phyloP scores from a whole-genome alignment of 257 asterid species.

The Forsythia suspensa region DNA sequence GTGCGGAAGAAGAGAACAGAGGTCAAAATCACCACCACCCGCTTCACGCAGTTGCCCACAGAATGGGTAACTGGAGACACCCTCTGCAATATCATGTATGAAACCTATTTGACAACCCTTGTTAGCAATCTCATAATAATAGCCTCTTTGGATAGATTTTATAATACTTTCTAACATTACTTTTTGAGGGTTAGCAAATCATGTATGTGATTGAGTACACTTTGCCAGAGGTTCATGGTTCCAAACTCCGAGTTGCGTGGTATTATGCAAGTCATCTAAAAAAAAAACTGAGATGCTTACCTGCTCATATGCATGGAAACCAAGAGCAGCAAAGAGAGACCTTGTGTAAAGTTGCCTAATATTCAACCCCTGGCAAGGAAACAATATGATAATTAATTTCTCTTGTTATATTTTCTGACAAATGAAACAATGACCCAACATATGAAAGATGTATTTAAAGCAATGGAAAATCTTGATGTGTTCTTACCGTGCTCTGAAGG shows the following conservation, averaged over 20 bases:
- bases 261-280: neutral
- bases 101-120: constrained; percentile 36
- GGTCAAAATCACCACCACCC: constrained; percentile 59
- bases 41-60: constrained; percentile 59
- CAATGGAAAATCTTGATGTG: neutral
- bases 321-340: constrained; percentile 50
- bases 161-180: neutral
- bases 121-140: constrained; percentile 6
- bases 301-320: constrained; percentile 67
- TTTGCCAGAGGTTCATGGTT: neutral
- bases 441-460: neutral
- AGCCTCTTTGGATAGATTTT: neutral
- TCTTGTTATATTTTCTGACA: neutral
- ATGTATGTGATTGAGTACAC: neutral
- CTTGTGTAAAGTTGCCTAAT: constrained; percentile 41
- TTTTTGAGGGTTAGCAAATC: neutral
- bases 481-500: constrained; percentile 47
- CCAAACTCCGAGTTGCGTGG: neutral
- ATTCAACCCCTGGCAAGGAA: constrained; percentile 39
- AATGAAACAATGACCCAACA: neutral
- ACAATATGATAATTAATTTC: neutral
- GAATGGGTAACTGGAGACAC: constrained; percentile 62
- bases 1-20: constrained; percentile 57
- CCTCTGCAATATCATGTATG: constrained; percentile 59
- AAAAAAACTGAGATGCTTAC: constrained; percentile 15